Conservation (phyloP, 1,284 basidiomycete genomes). For the Ustilago hordei region DNA sequence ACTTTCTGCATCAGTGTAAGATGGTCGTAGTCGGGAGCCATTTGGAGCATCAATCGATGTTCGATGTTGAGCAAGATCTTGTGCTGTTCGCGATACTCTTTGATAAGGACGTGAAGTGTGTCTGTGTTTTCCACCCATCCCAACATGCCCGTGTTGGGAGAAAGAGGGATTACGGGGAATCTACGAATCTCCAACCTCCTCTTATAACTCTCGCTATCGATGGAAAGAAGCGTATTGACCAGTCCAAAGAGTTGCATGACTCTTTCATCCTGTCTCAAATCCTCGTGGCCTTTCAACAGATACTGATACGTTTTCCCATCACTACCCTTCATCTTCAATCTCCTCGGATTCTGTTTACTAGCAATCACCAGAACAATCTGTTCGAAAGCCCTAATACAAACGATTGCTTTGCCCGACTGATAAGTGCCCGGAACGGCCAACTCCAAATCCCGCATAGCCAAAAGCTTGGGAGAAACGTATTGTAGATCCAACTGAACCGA, state of each 20-base stretch:
- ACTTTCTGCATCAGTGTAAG: constrained; percentile 96
- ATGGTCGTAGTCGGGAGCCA: constrained; percentile 99
- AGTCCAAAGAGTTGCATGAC: constrained; percentile 99
- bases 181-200: constrained; percentile 93
- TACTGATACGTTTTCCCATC: constrained; percentile 96
- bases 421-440: constrained; percentile 97
- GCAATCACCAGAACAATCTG: constrained; percentile 79
- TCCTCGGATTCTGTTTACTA: constrained; percentile 97
- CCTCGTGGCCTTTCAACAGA: constrained; percentile 96
- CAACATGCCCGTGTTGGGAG: constrained; percentile 92
- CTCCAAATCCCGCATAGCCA: constrained; percentile 89
- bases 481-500: constrained; percentile 86
- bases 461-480: constrained; percentile 93
- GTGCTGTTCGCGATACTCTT: constrained; percentile 73
- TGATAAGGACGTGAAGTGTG: constrained; percentile 96
- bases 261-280: constrained; percentile 97
- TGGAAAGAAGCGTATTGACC: constrained; percentile 92
- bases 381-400: constrained; percentile 80
- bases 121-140: constrained; percentile 98
- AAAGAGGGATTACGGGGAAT: constrained; percentile 93
- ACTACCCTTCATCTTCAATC: constrained; percentile 86
- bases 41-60: constrained; percentile 96
- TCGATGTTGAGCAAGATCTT: constrained; percentile 99
- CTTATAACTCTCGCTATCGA: constrained; percentile 95
- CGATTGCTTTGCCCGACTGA: constrained; percentile 85